These are phyloP conservation scores for Colletotrichum chrysophilum DNA, from an alignment of 2,329 filamentous ascomycete species.

Conservation along the genomic window DNA sequence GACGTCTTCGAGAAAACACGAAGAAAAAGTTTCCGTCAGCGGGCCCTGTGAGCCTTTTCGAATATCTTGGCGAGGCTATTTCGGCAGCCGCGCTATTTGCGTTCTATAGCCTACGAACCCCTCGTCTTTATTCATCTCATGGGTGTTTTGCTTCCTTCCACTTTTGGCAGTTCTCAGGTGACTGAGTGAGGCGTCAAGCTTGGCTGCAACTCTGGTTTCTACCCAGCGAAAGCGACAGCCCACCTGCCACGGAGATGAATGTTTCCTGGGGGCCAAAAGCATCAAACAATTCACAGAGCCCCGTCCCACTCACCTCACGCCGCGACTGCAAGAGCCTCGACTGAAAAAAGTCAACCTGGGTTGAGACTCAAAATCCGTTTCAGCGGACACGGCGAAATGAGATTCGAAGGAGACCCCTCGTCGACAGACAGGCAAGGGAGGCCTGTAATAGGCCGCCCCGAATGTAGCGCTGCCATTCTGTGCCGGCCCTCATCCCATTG, in stretches of 20 bases:
- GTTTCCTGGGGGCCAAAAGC: background rate
- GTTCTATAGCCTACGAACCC: background rate
- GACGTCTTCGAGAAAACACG: background rate
- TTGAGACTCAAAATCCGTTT: slow-evolving; percentile 13
- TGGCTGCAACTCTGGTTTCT: slow-evolving; percentile 3
- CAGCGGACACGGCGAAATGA: background rate
- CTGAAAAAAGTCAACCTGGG: background rate
- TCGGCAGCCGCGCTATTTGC: background rate
- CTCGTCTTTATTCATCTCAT: background rate
- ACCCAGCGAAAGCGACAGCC: background rate
- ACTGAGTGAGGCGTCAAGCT: background rate
- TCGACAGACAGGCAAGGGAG: background rate
- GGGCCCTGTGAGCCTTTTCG: background rate
- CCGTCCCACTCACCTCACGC: slow-evolving; percentile 6
- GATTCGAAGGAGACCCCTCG: background rate
- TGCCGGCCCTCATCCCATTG: background rate
- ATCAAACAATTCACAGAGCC: background rate
- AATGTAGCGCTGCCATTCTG: background rate
- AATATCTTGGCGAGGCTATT: background rate
- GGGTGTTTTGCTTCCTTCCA: background rate
- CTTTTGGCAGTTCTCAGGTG: background rate
- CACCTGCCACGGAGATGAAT: background rate
- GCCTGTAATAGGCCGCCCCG: background rate
- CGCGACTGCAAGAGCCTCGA: slow-evolving; percentile 7
- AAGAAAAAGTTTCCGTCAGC: background rate